Evolutionary conservation across 306 rosid species (phyloP), one percentile per base, ranked within the genome.

Genomic region (Cucurbita ficifolia): DNA sequence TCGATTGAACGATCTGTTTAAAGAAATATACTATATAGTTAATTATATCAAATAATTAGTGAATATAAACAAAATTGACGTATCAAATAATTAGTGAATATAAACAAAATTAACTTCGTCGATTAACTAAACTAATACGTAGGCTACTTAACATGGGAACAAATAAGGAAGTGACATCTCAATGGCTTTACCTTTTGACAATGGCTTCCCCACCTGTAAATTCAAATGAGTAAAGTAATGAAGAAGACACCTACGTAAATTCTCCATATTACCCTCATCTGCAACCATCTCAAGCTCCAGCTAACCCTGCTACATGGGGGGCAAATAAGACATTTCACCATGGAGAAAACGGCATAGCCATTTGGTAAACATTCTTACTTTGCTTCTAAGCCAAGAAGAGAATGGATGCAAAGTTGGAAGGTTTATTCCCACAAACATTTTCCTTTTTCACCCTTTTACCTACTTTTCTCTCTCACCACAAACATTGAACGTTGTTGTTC

Each of bases 371-470:
- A 77, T 51, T 77, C 74, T 82, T 69, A 18, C 96, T 87, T 90
- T 84, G 82, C 87, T 90, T 88, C 10, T 3, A 88, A 88, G 90
- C 87, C 80, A 86, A 86, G 86, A 86, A 86, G 86, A 76, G 82
- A 82, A 80, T 11, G 59, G 76, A 85, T 81, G 88, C 87, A 80
- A 92, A 90, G 83, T 63, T 69, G 79, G 74, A 58, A 74, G 80
- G 12, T 68, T 24, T 45, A 78, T 86, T 80, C 76, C 58, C 18
- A 21, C 76, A 40, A 21, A 65, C 57, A 54, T 53, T 72, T 22
- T 58, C 46, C 55, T 19, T 56, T 73, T 56, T 40, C 29, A 63
- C 72, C 53, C 38, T 65, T 55, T 55, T 22, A 7, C 19, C 5
- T 40, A 6, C 21, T 39, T 10, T 24, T 52, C 56, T 11, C 54